Evolutionary conservation across 768 basidiomycete genomes (phyloP), one percentile per base, ranked within the genome.

Genomic region (Tephrocybe sp.): DNA sequence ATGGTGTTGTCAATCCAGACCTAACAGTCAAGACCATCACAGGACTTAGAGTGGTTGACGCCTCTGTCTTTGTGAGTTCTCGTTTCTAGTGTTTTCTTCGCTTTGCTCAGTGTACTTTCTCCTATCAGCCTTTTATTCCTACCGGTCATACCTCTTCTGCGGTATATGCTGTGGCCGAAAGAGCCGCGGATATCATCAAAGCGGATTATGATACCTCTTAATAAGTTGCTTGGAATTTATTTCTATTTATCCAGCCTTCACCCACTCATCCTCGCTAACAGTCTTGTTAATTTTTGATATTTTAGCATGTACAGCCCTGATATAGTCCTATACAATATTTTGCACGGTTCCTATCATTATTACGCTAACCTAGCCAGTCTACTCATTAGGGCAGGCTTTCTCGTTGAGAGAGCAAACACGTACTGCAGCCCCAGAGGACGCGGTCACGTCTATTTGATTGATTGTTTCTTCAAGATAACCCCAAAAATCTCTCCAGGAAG

Each of bases 41-140:
- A 2, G 65, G 67, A 23, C 52, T 72, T 8, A 56, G 70, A 19
- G 58, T 71, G 9, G 65, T 71, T 8, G 69, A 71, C 59, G 67
- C 66, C n/a, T 69, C 67, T 14, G 52, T 68, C 12, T 48, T 69
- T 13, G 36, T 35, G 19, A 43, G 49, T 50, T 23, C 9, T 31
- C 20, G 13, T 16, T 40, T 35, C n/a, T n/a, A n/a, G 22, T 20
- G 20, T 22, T 32, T 13, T 11, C 30, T 19, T 19, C n/a, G 5
- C 10, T 9, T 26, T 31, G n/a, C 17, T 40, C n/a, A n/a, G n/a
- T 2, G 19, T 35, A 19, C 10, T 20, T 32, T 40, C 14, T n/a
- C 20, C 14, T 22, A 9, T 43, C 19, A 62, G 61, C 55, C 67
- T 45, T 48, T 45, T 38, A 52, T 60, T n/a, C 62, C 61, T 13